Conservation (phyloP, 108 stramenopile species). For the Epithemia pelagica region DNA sequence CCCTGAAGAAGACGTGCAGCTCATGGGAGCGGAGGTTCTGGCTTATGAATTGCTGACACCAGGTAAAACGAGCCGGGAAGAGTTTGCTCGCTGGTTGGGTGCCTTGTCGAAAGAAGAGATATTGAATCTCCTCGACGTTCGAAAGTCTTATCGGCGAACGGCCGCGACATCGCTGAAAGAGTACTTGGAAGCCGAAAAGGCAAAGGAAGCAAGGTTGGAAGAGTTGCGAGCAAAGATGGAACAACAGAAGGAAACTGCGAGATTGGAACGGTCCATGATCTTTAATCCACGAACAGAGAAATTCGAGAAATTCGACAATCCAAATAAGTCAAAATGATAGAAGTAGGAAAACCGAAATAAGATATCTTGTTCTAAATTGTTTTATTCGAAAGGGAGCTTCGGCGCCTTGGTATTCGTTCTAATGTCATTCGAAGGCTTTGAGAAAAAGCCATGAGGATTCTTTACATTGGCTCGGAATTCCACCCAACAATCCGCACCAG, state of each 20-base stretch:
- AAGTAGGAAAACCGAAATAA: neutral
- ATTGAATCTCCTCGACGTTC: conserved; percentile 42
- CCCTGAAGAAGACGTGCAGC: conserved; percentile 61
- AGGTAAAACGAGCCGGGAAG: conserved; percentile 54
- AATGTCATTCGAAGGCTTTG: conserved; percentile 14
- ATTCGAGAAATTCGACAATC: conserved; percentile 32
- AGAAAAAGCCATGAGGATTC: conserved; percentile 49
- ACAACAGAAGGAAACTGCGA: conserved; percentile 56
- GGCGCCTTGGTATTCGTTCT: conserved; percentile 49
- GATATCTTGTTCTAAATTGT: no score
- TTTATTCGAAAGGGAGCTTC: conserved; percentile 59
- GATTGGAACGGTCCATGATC: conserved; percentile 54
- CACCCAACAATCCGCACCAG: conserved; percentile 72
- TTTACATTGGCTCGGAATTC: conserved; percentile 76
- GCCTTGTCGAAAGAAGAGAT: conserved; percentile 65
- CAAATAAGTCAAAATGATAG: neutral
- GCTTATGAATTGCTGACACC: conserved; percentile 64
- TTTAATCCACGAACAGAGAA: conserved; percentile 72
- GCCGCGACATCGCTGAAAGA: conserved; percentile 51
- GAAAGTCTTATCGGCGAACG: conserved; percentile 54
- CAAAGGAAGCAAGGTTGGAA: conserved; percentile 24
- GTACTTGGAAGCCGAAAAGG: conserved; percentile 29
- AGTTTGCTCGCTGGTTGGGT: conserved; percentile 76
- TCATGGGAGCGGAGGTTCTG: conserved; percentile 73
- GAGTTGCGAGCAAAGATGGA: conserved; percentile 40